Base-by-base conservation (phyloP, 164 flowering plant genomes). In the Magnolia sinica region DNA sequence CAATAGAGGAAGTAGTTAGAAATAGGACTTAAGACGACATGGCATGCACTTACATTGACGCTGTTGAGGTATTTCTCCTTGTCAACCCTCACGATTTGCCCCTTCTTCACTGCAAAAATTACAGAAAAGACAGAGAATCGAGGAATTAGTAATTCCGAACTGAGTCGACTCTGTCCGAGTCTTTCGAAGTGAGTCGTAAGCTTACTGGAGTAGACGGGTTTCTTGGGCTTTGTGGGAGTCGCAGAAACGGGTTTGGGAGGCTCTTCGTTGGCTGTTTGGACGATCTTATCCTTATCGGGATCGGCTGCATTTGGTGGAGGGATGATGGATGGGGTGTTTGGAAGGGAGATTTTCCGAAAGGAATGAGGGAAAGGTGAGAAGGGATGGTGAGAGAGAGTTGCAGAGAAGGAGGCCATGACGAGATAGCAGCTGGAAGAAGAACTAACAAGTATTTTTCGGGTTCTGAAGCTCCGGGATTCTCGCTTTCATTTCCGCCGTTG, bases 41-140 rank as follows among this genome's bases (percentile, higher is more conserved):
- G 29, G 29, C 29, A 27, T 7, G 73, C n/a, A 75, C 93, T 88
- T 81, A 92, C 98, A 85, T 94, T 94, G 77, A 92, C 49, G 65
- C 98, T 94, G 67, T 91, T 88, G 63, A 92, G 93, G 81, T 94
- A 94, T 85, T 90, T 91, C 71, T 90, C 93, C 85, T 90, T 92
- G 52, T 91, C 95, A 75, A 92, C 97, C 68, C 97, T 90, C 79
- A 92, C 97, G 80, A 92, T 91, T 85, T 92, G 94, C 14, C 95
- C 97, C 78, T 91, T 91, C 87, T 92, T 92, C 97, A 92, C 97
- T 92, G 87, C 81, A 81, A 31, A 74, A 74, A 7, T 61, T 10
- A 70, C 7, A 27, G 18, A 71, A 61, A 70, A 45, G 52, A 37
- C 0, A 23, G 13, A 27, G 4, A n/a, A 14, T 50, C 22, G 20